Conservation (phyloP, 805 yeast species). For the Zygoascus flipseniorum region DNA sequence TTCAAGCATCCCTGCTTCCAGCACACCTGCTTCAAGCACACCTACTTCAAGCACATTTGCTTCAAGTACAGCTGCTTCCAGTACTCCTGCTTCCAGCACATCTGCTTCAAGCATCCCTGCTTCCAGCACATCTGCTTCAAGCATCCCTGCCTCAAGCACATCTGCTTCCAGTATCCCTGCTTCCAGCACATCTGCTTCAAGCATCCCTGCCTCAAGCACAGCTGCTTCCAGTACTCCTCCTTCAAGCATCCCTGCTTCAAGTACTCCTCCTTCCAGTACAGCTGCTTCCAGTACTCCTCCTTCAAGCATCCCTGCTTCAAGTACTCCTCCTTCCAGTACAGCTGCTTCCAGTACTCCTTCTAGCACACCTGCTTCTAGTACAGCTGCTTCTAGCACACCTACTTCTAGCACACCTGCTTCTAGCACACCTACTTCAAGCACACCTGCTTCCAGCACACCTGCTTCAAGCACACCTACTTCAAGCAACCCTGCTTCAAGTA, state of each 20-base stretch:
- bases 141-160: neutral
- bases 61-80: neutral
- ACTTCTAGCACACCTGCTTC: neutral
- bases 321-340: neutral
- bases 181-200: neutral
- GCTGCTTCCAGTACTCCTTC: neutral
- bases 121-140: neutral
- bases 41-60: no score
- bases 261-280: neutral
- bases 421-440: neutral
- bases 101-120: no score
- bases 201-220: neutral
- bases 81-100: no score
- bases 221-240: neutral
- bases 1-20: neutral
- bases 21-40: neutral
- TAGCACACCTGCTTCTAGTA: neutral
- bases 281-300: neutral
- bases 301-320: neutral
- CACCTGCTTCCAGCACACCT: neutral
- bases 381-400: neutral
- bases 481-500: neutral
- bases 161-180: neutral
- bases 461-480: neutral
- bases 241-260: neutral